Base-by-base conservation (phyloP, 2,329 filamentous ascomycete species). In the Stachybotrys elegans region DNA sequence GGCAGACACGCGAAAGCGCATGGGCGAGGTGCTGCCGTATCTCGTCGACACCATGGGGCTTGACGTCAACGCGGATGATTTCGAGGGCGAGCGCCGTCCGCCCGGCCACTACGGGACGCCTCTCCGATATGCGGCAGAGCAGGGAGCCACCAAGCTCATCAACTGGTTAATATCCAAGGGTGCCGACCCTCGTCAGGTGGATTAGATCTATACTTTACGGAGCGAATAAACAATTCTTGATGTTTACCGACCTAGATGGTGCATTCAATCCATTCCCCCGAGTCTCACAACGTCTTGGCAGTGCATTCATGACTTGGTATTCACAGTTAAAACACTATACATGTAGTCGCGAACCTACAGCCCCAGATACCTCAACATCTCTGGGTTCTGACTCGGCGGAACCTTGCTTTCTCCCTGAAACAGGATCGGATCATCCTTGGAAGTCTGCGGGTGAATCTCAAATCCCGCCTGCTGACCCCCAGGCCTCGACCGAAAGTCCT, bases 381-480 rank as follows among this genome's bases (percentile, higher is more conserved):
- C 51, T 4, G 51, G 53, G 27, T 71, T 64, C 46, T 71, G 68
- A 31, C 68, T 71, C 5, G 68, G 68, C 7, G 68, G 68, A 22
- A 63, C 43, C 11, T 52, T 55, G 1, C 50, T 43, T 29, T 48
- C 58, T 19, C 54, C 54, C 1, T 52, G 54, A 25, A 55, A 53
- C 14, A 71, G 34, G 14, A 70, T 58, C 0, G 65, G 65, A 22
- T 71, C 68, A 19, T 69, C 61, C 42, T 60, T 62, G 5, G 58
- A 51, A 8, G 68, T 70, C n/a, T 58, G 55, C 0, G 67, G 66
- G 37, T 71, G 68, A 17, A 71, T 57, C 48, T 71, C 68, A 11
- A 71, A 47, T 4, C 55, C 56, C 3, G 58, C 56, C n/a, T 57
- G 58, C 1, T 53, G 47, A 2, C 50, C 47, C 13, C 54, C 47